Evolutionary conservation across 148 eudicot genomes (phyloP).

Genomic region (Gaultheria prostrata): DNA sequence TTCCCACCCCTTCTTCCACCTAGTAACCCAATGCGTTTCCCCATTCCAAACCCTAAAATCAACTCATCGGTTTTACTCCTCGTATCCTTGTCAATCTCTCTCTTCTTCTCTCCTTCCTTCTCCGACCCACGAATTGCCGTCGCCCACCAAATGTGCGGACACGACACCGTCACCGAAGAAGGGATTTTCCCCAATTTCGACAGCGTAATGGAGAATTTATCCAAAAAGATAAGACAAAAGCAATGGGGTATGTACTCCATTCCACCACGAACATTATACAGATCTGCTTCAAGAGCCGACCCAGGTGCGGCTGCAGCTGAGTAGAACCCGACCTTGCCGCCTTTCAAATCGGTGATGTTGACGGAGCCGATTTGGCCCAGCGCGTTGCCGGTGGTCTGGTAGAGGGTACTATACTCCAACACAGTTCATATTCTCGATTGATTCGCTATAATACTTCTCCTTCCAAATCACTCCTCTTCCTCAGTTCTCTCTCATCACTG

Average conservation of each 20-base stretch:
- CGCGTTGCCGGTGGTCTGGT: slow-evolving; percentile 68
- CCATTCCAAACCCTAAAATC: not conserved
- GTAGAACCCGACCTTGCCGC: slow-evolving; percentile 61
- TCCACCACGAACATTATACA: no score
- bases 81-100: not conserved
- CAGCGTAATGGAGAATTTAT: slow-evolving; percentile 14
- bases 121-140: slow-evolving; percentile 9
- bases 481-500: not conserved
- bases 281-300: no score
- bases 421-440: not conserved
- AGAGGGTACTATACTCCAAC: slow-evolving; percentile 33
- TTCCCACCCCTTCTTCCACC: no score
- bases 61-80: not conserved
- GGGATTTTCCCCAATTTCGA: not conserved
- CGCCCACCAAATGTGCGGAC: not conserved
- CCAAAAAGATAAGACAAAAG: not conserved
- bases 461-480: not conserved
- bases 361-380: slow-evolving; percentile 40
- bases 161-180: not conserved
- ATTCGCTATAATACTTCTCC: not conserved
- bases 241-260: slow-evolving; percentile 9
- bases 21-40: slow-evolving; percentile 3
- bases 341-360: slow-evolving; percentile 60
- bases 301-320: no score
- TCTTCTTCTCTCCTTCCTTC: slow-evolving; percentile 6